Conservation (phyloP, 768 basidiomycete species). For the Phylloporus scabripes region DNA sequence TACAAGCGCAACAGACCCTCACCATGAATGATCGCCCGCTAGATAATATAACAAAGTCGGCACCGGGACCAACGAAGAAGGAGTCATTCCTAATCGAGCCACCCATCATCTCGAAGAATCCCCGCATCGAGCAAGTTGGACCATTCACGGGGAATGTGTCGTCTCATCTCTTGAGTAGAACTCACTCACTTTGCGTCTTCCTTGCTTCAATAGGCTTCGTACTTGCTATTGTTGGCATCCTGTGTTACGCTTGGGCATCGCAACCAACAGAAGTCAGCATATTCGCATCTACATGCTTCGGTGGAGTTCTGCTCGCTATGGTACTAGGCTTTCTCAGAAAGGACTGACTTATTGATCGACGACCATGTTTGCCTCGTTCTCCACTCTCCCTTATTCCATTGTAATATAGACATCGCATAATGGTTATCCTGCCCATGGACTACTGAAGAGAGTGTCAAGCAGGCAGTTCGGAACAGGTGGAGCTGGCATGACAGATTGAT, state of each 20-base stretch:
- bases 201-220: slow-evolving; percentile 45
- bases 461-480: too few species aligned
- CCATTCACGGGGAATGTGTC: slow-evolving; percentile 38
- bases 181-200: slow-evolving; percentile 45
- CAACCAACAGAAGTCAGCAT: slow-evolving; percentile 43
- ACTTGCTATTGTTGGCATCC: slow-evolving; percentile 44
- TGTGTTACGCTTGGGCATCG: slow-evolving; percentile 47
- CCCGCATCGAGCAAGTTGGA: slow-evolving; percentile 49
- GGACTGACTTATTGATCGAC: not conserved
- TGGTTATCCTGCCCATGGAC: not conserved
- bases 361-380: too few species aligned
- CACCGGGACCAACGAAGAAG: not conserved
- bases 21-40: not conserved
- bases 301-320: slow-evolving; percentile 27
- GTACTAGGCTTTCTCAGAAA: slow-evolving; percentile 3
- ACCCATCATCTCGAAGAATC: slow-evolving; percentile 39
- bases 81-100: slow-evolving; percentile 16
- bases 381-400: not conserved
- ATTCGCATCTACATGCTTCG: slow-evolving; percentile 38
- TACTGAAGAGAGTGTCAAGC: too few species aligned
- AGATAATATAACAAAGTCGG: not conserved
- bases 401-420: not conserved
- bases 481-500: too few species aligned
- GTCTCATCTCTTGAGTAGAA: slow-evolving; percentile 42
- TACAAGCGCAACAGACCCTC: not conserved